Base-by-base conservation (phyloP, 1,139 yeast species). In the Diutina rugosa region DNA sequence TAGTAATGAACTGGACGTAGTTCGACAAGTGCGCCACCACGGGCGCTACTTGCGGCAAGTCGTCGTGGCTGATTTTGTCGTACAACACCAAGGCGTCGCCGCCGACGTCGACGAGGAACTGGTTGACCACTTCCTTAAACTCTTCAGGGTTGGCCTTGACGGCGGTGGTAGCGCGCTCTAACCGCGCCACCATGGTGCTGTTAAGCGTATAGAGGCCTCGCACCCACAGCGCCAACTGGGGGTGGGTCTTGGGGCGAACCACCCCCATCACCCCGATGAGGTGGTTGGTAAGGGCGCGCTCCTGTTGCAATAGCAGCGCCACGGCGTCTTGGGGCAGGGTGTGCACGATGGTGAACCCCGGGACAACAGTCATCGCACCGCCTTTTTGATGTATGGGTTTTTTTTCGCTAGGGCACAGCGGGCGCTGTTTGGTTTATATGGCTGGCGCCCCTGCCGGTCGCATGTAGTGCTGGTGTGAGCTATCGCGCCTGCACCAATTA, bases 261-360 rank as follows among this genome's bases (percentile, higher is more conserved):
- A 30, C 53, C 12, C 41, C 53, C 53, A 49, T 49, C 44, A 49
- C 32, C 8, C 16, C 16, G 41, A 30, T 18, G 41, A 49, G 32
- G 44, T 38, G 12, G 32, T 49, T 49, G 41, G 53, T 18, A 9
- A 32, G 30, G 14, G 26, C 12, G 9, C 44, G 41, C 18, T 49
- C 53, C n/a, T 32, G 53, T 28, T n/a, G 41, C 53, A 18, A n/a
- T n/a, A 49, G 53, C 53, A 29, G 53, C 16, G 16, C 44, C 26
- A 49, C 53, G 6, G 32, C 44, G 12, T 49, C 53, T 6, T 7
- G 41, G 7, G 53, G 41, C 28, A 32, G 18, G n/a, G 29, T n/a
- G 44, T 49, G 44, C 14, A 49, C 53, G 18, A 49, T 28, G 44
- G 53, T 49, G 32, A 49, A 49, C 53, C 53, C 53, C 12, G 53